Evolutionary conservation across 208 protist genomes (phyloP), one percentile per base, ranked within the genome.

Genomic region (Acanthamoeba sp.): DNA sequence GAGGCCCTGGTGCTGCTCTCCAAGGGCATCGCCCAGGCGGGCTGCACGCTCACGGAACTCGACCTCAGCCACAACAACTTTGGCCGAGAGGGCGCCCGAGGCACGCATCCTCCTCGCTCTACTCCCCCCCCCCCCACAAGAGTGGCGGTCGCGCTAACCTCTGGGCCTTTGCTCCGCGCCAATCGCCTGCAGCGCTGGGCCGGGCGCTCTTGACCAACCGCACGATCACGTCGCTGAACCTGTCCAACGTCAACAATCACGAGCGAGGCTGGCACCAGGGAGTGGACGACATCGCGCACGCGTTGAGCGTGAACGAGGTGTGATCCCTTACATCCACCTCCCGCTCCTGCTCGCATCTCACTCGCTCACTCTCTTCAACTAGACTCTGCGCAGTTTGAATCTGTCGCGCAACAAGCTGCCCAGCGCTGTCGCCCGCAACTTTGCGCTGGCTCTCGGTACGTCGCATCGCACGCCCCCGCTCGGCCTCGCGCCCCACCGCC

Each of bases 51-150:
- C 0, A n/a, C 55, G 29, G 59, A 76, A 0, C 62, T 91, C 52
- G 85, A 91, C n/a, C 55, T 91, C 9, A 91, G 62, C 57, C 52
- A 52, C 62, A 91, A 91, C 42, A 71, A 64, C 85, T 91, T 91
- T 52, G 85, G 85, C 27, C 52, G 62, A 16, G 85, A 91, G n/a
- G 85, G 85, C 32, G 62, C 62, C 0, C 20, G 62, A 69, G 85
- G 85, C 73, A 89, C 40, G 1, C 24, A 9, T 20, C 55, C 1
- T 62, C 16, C n/a, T n/a, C n/a, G n/a, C n/a, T n/a, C n/a, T n/a
- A n/a, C n/a, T n/a, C n/a, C n/a, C n/a, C n/a, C n/a, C n/a, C n/a
- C n/a, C n/a, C n/a, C n/a, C n/a, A n/a, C n/a, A n/a, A n/a, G n/a
- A n/a, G n/a, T n/a, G n/a, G n/a, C n/a, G n/a, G n/a, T n/a, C n/a